Percentiles rank a stretch among this genome's conserved stretches.
Evolutionary conservation across 495 filamentous ascomycete species (phyloP).

Genomic region (Penicillium cosmopolitanum): DNA sequence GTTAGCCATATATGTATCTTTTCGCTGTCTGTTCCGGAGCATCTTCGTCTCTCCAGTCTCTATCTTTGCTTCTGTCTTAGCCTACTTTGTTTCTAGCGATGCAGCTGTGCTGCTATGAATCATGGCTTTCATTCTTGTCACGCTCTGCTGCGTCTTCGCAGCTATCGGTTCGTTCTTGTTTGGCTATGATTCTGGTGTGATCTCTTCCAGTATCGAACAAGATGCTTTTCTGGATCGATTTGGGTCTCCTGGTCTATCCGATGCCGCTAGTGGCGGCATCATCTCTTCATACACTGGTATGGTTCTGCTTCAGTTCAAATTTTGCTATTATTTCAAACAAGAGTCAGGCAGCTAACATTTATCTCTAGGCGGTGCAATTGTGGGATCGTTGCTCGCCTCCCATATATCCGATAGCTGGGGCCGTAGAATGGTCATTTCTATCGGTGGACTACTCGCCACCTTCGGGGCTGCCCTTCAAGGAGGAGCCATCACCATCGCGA

Average conservation of each 20-base stretch:
- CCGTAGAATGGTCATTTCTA: constrained; percentile 49
- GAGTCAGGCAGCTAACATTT: constrained; percentile 8
- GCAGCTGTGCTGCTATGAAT: constrained; percentile 21
- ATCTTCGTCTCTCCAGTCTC: constrained; percentile 5
- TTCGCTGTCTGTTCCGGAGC: background rate
- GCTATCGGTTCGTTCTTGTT: constrained; percentile 63
- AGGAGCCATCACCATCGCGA: constrained; percentile 51
- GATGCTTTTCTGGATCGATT: constrained; percentile 47
- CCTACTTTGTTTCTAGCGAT: constrained; percentile 5
- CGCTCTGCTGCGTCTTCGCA: constrained; percentile 54
- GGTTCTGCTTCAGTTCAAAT: background rate
- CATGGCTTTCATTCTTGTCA: constrained; percentile 44
- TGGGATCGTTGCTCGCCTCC: constrained; percentile 52
- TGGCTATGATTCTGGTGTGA: constrained; percentile 57
- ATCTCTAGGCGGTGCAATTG: constrained; percentile 44
- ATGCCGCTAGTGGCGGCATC: constrained; percentile 52
- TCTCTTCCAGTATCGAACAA: constrained; percentile 53
- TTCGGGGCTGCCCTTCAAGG: constrained; percentile 55
- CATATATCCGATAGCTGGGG: constrained; percentile 50
- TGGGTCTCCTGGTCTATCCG: constrained; percentile 33
- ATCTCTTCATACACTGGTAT: constrained; percentile 54
- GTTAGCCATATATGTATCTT: constrained; percentile 12
- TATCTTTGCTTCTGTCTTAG: background rate
- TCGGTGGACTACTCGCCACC: constrained; percentile 49
- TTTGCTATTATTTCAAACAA: constrained; percentile 1